These are phyloP conservation scores for Boletus vinaceobasis DNA, from an alignment of 768 basidiomycete genomes.

Conservation along the genomic window DNA sequence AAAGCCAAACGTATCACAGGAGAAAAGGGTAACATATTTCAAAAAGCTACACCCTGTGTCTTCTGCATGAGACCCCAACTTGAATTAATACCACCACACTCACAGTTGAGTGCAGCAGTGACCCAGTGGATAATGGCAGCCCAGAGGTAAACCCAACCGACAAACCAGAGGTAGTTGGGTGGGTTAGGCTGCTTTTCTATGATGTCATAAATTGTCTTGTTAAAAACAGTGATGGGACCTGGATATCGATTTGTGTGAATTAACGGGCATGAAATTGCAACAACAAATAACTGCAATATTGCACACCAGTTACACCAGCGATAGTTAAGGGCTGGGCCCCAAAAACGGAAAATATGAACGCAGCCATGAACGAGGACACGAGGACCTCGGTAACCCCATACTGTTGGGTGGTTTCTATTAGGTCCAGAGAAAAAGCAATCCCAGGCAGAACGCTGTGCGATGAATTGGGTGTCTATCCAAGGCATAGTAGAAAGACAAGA, in stretches of 20 bases:
- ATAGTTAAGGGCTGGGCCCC: conserved; percentile 91
- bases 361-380: conserved; percentile 81
- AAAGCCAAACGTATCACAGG: conserved; percentile 91
- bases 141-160: conserved; percentile 94
- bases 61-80: not conserved
- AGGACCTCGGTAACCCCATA: conserved; percentile 91
- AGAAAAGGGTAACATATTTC: conserved; percentile 83
- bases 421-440: conserved; percentile 86
- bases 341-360: conserved; percentile 81
- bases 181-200: conserved; percentile 52
- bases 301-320: conserved; percentile 80
- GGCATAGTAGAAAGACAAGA: not conserved
- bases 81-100: conserved; percentile 15
- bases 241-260: not conserved
- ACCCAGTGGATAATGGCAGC: conserved; percentile 83
- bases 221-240: conserved; percentile 92
- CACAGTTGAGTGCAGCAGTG: conserved; percentile 75
- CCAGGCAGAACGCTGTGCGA: conserved; percentile 72
- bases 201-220: conserved; percentile 85
- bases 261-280: not conserved
- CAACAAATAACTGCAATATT: not conserved
- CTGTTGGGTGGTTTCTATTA: conserved; percentile 86
- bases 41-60: conserved; percentile 74
- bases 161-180: conserved; percentile 78
- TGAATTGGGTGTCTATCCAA: not conserved